Evolutionary conservation across 2,329 filamentous ascomycete genomes (phyloP).

Genomic region (Zymoseptoria crescenta): DNA sequence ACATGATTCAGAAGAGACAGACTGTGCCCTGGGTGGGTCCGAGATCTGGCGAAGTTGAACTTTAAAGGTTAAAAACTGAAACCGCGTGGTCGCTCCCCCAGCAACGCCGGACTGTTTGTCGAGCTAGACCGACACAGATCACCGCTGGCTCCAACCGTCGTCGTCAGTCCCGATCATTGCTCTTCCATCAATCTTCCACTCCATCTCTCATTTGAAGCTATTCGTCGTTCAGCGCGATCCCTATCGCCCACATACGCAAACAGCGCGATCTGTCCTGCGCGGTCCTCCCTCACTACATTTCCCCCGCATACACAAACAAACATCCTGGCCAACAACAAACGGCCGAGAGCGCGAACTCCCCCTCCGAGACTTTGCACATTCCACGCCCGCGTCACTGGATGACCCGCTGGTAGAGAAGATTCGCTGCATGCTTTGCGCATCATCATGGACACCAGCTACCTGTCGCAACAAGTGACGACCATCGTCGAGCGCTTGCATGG

Average conservation of each 20-base stretch:
- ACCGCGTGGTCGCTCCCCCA: neutral
- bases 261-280: neutral
- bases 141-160: neutral
- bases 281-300: neutral
- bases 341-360: neutral
- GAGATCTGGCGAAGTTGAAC: neutral
- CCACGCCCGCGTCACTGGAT: constrained; percentile 13
- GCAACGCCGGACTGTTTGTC: no score
- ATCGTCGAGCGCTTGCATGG: constrained; percentile 90
- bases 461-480: constrained; percentile 89
- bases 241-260: neutral
- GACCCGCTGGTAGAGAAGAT: constrained; percentile 11
- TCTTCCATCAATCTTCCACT: neutral
- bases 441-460: constrained; percentile 79
- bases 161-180: neutral
- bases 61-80: neutral
- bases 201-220: neutral
- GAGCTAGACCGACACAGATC: neutral
- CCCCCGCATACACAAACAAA: neutral
- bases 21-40: neutral
- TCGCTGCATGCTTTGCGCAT: constrained; percentile 23
- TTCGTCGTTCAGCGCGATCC: neutral
- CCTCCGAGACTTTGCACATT: constrained; percentile 6
- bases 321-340: neutral
- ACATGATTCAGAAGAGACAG: neutral